Evolutionary conservation across 176 grass and related monocot genomes (phyloP).

Genomic region (sorghum (Sorghum bicolor)): DNA sequence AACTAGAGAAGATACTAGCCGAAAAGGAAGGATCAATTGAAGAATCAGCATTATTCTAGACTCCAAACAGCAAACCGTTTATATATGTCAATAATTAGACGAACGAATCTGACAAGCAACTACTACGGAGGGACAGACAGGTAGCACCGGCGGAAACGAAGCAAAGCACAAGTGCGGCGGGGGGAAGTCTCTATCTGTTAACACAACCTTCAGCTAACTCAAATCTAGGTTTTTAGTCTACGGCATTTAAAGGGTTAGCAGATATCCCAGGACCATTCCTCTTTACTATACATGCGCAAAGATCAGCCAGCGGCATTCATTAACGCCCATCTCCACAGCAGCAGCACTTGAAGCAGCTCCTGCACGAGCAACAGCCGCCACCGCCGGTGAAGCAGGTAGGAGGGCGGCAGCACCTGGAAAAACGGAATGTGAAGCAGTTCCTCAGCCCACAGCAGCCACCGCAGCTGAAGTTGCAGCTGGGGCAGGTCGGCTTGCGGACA

Average conservation of each 20-base stretch:
- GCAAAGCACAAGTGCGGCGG: background rate
- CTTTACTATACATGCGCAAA: constrained; percentile 29
- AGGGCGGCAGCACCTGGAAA: constrained; percentile 16
- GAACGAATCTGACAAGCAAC: constrained; percentile 15
- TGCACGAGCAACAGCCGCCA: constrained; percentile 6
- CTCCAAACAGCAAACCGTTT: background rate
- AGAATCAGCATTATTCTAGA: constrained; percentile 30
- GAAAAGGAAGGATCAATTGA: background rate
- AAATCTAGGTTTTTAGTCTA: constrained; percentile 40
- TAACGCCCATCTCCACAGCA: constrained; percentile 24
- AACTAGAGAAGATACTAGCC: background rate
- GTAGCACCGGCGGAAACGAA: background rate
- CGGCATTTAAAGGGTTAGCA: constrained; percentile 42
- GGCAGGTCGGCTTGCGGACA: constrained; percentile 65
- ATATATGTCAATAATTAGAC: constrained; percentile 29
- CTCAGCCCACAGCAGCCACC: constrained; percentile 28
- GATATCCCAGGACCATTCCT: constrained; percentile 27
- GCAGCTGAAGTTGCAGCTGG: constrained; percentile 41
- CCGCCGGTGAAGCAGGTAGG: constrained; percentile 24
- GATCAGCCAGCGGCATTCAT: background rate
- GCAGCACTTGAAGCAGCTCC: constrained; percentile 48
- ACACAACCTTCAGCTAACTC: constrained; percentile 25
- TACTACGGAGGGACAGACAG: constrained; percentile 5
- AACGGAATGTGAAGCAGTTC: constrained; percentile 20
- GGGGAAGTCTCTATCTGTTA: constrained; percentile 23